phyloP scores from a whole-genome alignment of 202 grass and related monocot genomes.

The Musa balbisiana region DNA sequence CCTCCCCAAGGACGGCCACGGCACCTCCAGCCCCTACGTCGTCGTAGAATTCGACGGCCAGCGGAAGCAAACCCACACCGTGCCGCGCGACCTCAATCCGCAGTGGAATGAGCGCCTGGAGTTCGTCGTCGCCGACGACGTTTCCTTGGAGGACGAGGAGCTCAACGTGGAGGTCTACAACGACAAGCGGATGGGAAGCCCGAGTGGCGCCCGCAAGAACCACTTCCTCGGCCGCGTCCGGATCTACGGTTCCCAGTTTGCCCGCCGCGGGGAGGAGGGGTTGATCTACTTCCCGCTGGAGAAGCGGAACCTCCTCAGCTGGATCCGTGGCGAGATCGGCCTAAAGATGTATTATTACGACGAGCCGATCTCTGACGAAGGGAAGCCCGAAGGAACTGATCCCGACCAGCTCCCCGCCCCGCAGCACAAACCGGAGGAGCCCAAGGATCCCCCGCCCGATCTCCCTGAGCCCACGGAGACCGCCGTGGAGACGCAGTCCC shows the following conservation, averaged over 20 bases:
- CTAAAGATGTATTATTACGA: slow-evolving; percentile 96
- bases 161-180: slow-evolving; percentile 83
- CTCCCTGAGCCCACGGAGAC: slow-evolving; percentile 54
- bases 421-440: slow-evolving; percentile 30
- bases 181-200: slow-evolving; percentile 48
- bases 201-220: slow-evolving; percentile 48
- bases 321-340: slow-evolving; percentile 89
- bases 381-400: slow-evolving; percentile 31
- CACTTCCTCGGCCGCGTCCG: slow-evolving; percentile 69
- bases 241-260: slow-evolving; percentile 77
- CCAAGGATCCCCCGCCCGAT: slow-evolving; percentile 31
- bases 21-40: slow-evolving; percentile 67
- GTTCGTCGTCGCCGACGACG: slow-evolving; percentile 51
- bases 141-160: slow-evolving; percentile 40
- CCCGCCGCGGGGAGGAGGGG: slow-evolving; percentile 48
- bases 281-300: slow-evolving; percentile 81
- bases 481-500: slow-evolving; percentile 62
- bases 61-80: slow-evolving; percentile 62
- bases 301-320: slow-evolving; percentile 69
- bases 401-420: slow-evolving; percentile 25
- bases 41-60: slow-evolving; percentile 78
- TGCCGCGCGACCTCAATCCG: slow-evolving; percentile 54
- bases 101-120: slow-evolving; percentile 73
- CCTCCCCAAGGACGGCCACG: slow-evolving; percentile 71
- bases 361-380: slow-evolving; percentile 43